Evolutionary conservation across 768 basidiomycete genomes (phyloP).

Genomic region (Albatrellus ellisii): DNA sequence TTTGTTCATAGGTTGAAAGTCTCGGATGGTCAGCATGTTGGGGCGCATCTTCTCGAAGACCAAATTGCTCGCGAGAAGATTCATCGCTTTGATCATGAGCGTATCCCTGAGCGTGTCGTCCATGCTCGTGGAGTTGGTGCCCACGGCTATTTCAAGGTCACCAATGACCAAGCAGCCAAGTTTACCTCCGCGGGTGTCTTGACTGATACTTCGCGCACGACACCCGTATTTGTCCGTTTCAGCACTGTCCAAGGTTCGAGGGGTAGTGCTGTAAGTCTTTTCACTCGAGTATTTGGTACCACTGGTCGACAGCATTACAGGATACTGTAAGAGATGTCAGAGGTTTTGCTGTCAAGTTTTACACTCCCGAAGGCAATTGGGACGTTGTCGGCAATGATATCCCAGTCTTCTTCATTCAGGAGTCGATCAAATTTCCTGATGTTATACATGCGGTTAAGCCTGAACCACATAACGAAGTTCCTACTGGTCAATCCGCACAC

Average conservation of each 20-base stretch:
- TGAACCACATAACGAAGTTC: conserved; percentile 74
- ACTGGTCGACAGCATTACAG: conserved; percentile 17
- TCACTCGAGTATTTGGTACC: neutral
- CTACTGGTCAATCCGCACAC: conserved; percentile 55
- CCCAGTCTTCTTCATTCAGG: conserved; percentile 74
- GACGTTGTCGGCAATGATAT: conserved; percentile 81
- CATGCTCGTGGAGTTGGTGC: conserved; percentile 63
- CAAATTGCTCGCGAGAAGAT: conserved; percentile 67
- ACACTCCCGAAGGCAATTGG: conserved; percentile 79
- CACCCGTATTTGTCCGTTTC: conserved; percentile 74
- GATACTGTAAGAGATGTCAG: conserved; percentile 76
- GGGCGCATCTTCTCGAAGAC: conserved; percentile 70
- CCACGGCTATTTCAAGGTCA: conserved; percentile 74
- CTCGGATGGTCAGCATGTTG: conserved; percentile 31
- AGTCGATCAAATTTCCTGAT: conserved; percentile 78
- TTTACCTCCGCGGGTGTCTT: conserved; percentile 60
- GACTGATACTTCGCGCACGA: conserved; percentile 58
- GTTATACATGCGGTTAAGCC: conserved; percentile 78
- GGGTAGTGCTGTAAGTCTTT: conserved; percentile 59
- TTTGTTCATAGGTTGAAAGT: conserved; percentile 37
- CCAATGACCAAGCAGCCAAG: conserved; percentile 52
- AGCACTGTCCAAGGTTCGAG: conserved; percentile 73
- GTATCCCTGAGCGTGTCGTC: conserved; percentile 69
- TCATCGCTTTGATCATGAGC: conserved; percentile 74
- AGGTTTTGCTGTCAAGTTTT: conserved; percentile 77